These are phyloP conservation scores for Iodosphaeria phyllophila DNA, from an alignment of 2,329 filamentous ascomycete species.

Conservation along the genomic window DNA sequence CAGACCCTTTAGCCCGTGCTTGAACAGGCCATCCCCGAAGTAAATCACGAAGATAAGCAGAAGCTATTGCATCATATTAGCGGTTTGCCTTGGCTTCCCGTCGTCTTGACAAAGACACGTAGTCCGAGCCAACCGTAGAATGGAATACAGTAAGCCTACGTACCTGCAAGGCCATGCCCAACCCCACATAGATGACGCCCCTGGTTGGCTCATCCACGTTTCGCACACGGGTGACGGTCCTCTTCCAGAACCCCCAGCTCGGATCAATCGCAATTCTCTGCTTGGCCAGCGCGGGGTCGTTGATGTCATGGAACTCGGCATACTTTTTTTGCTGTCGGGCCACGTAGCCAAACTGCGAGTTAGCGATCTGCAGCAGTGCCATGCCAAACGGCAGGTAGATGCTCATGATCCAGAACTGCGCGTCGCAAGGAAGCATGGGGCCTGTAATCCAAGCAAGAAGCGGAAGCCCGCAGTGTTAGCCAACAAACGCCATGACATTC, in stretches of 20 bases:
- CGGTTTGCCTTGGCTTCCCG: constrained; percentile 4
- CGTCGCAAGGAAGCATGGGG: constrained; percentile 25
- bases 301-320: constrained; percentile 9
- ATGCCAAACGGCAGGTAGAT: constrained; percentile 45
- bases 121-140: no score
- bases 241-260: constrained; percentile 4
- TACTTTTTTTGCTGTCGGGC: constrained; percentile 32
- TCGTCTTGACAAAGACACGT: no score
- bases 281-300: constrained; percentile 4
- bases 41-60: constrained; percentile 39
- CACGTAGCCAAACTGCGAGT: constrained; percentile 39
- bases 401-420: constrained; percentile 50
- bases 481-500: no score
- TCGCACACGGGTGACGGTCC: constrained; percentile 15
- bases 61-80: constrained; percentile 27
- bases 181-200: constrained; percentile 28
- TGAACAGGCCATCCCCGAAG: constrained; percentile 45
- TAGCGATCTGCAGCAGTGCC: constrained; percentile 45
- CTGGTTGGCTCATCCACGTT: constrained; percentile 25
- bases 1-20: constrained; percentile 39
- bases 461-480: no score
- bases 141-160: constrained; percentile 3
- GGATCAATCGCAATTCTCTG: constrained; percentile 10
- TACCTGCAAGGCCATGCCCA: constrained; percentile 39
- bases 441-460: no score